Conservation (phyloP, 371 early-diverging fungal species). For the Rhizopus sp. region DNA sequence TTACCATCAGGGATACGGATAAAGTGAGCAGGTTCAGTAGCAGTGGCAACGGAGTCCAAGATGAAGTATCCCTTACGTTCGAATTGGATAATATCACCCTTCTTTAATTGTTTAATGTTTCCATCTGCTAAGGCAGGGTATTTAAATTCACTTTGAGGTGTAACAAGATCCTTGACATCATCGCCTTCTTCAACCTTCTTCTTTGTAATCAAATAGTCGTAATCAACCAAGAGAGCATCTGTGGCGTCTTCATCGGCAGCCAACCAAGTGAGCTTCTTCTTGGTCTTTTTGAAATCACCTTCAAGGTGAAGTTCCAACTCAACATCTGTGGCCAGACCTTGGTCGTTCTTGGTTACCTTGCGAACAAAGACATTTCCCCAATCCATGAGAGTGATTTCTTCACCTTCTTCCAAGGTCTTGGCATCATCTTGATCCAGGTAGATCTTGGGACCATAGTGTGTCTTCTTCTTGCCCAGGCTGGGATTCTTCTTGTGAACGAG, state of each 20-base stretch:
- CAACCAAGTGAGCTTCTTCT: constrained; percentile 99
- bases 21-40: constrained; percentile 64
- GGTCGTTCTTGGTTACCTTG: constrained; percentile 56
- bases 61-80: constrained; percentile 99
- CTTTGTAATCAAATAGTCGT: constrained; percentile 97
- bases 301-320: constrained; percentile 81
- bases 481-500: constrained; percentile 97
- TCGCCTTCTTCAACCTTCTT: constrained; percentile 97
- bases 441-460: constrained; percentile 77
- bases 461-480: constrained; percentile 87
- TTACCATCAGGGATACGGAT: constrained; percentile 95
- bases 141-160: constrained; percentile 89
- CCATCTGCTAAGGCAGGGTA: constrained; percentile 68
- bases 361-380: constrained; percentile 98
- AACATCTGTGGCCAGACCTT: constrained; percentile 52
- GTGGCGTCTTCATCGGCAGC: constrained; percentile 61
- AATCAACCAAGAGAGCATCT: constrained; percentile 80
- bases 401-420: constrained; percentile 73
- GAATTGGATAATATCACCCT: constrained; percentile 95
- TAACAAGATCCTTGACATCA: constrained; percentile 82
- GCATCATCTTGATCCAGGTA: constrained; percentile 94
- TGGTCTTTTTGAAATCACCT: constrained; percentile 98
- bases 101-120: constrained; percentile 57
- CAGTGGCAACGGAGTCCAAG: constrained; percentile 70
- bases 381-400: constrained; percentile 99